Conservation (phyloP, 192 early-diverging fungal species). For the Linnemannia zychae region DNA sequence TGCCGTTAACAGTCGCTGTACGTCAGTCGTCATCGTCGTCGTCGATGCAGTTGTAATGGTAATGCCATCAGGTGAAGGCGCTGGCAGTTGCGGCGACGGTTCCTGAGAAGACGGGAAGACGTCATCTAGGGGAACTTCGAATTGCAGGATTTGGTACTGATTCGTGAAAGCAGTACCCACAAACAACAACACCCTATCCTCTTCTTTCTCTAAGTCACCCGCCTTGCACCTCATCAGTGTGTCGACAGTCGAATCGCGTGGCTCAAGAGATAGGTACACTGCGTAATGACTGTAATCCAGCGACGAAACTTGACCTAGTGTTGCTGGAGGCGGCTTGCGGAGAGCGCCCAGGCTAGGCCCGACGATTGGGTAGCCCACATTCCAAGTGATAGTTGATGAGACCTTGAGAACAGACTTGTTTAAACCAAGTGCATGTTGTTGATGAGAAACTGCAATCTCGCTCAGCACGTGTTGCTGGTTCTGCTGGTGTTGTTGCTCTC, state of each 20-base stretch:
- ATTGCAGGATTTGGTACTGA: slow-evolving; percentile 21
- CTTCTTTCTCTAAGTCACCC: background rate
- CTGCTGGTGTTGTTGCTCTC: background rate
- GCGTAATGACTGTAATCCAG: slow-evolving; percentile 40
- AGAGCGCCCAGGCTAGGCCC: background rate
- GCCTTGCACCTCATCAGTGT: background rate
- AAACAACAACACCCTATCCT: background rate
- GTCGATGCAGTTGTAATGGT: background rate
- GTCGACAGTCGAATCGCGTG: background rate
- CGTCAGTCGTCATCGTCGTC: background rate
- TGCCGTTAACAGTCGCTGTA: background rate
- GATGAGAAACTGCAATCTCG: background rate
- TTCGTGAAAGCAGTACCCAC: slow-evolving; percentile 41
- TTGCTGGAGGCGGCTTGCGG: background rate
- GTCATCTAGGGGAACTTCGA: slow-evolving; percentile 17
- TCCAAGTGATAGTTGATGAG: slow-evolving; percentile 29
- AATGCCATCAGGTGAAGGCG: background rate
- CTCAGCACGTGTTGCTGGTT: background rate
- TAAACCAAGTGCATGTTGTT: background rate
- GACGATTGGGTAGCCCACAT: slow-evolving; percentile 26
- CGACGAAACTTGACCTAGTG: background rate
- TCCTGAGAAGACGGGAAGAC: background rate
- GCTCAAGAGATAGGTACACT: slow-evolving; percentile 23
- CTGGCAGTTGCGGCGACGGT: background rate
- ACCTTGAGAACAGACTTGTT: background rate